Evolutionary conservation across 257 asterid species (phyloP), one percentile per base, ranked within the genome.

Genomic region (Nicotiana noctiflora): DNA sequence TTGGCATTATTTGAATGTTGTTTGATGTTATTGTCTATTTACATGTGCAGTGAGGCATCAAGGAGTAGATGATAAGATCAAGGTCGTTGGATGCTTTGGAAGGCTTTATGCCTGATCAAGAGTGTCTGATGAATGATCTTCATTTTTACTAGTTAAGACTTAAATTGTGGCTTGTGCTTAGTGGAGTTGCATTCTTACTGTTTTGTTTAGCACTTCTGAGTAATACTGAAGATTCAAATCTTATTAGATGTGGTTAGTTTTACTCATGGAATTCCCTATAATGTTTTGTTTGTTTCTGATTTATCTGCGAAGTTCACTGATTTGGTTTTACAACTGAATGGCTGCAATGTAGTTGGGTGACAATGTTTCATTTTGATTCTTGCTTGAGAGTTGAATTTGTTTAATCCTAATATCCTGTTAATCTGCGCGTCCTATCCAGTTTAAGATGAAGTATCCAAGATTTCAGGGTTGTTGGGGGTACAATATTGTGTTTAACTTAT

Each of bases 1-100:
- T 13, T 51, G 18, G 4, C 2, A 3, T 12, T 51, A 51, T 51
- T 51, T 51, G 6, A 11, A 51, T 51, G 56, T 2, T 51, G 12
- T 0, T 51, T 14, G 17, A 51, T 51, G 1, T 13, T 49, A 13
- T 15, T 49, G 11, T 29, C 6, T 4, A 19, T 80, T 8, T 10
- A 12, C 8, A 29, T 21, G 2, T 85, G 62, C 84, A 80, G 86
- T 67, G 62, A 64, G 25, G 27, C 15, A 66, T 60, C 5, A 76
- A 11, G 19, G 17, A 40, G 66, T 82, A 40, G 80, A 66, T 79
- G 84, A 82, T 51, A 29, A 40, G 78, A 31, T 77, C 44, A 52
- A 79, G 12, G 79, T 66, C 75, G 13, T 25, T 32, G 75, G 68
- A 44, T 83, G 76, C 53, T 60, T 29, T 66, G 19, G 67, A 44